Base-by-base conservation (phyloP, 129 eudicot genomes). In the Helichrysum umbraculigerum region DNA sequence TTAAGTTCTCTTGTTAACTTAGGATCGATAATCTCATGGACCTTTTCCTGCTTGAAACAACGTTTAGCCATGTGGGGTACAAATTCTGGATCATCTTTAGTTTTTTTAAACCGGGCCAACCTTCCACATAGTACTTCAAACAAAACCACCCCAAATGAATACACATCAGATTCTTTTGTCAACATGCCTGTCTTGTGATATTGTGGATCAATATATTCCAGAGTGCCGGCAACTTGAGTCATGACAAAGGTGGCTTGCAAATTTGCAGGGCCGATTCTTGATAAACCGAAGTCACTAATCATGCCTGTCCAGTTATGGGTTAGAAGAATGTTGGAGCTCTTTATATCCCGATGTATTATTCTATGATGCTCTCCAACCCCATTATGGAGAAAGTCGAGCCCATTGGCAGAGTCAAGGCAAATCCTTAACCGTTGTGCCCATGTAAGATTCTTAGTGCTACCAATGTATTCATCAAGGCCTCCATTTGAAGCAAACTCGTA, bases 211-310 rank as follows among this genome's bases (percentile, higher is more conserved):
- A 79, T 66, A n/a, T 79, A 79, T 66, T 71, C 82, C 1, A 79
- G 77, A 61, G 82, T 78, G 77, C 82, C 82, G 8, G 77, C 82
- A 78, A 78, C 77, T 70, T 62, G 77, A 44, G 82, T 78, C 82
- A 71, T 71, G 71, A 78, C 65, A 71, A 78, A 78, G 0, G 82
- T 61, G 30, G 82, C 82, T 21, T 70, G 77, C 56, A 78, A 39
- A 78, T 78, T 78, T 47, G 82, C 77, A 33, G 77, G 82, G 20
- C 82, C 82, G 0, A 78, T 78, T 62, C 82, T 78, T 15, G 82
- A 78, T 58, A 76, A 76, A 37, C 80, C 80, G 66, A 76, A 76
- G 66, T 76, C 80, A 66, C 73, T 66, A 67, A 66, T 78, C 82
- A 61, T 78, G 0, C 76, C 82, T 34, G 32, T 58, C 54, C 66